Conservation (phyloP, 2,329 filamentous ascomycete genomes). For the Aspergillus clavatus region DNA sequence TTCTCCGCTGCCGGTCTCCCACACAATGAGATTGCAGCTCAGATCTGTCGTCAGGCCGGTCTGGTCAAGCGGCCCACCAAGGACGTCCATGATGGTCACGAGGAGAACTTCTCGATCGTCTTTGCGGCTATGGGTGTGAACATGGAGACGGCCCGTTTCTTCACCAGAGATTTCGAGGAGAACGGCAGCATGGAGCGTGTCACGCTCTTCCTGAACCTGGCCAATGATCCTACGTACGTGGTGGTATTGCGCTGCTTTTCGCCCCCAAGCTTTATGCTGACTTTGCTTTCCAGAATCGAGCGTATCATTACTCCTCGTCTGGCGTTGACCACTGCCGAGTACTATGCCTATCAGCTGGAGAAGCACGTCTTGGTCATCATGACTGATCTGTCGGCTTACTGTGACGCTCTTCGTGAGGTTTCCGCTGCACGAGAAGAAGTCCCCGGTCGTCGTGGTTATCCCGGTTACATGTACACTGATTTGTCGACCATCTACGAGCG, state of each 20-base stretch:
- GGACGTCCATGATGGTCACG: conserved; percentile 91
- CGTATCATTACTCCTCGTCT: conserved; percentile 99
- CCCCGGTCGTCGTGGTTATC: conserved; percentile 96
- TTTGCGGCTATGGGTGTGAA: conserved; percentile 99
- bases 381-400: conserved; percentile 96
- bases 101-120: conserved; percentile 99
- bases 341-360: conserved; percentile 99
- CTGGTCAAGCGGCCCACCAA: conserved; percentile 91
- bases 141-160: conserved; percentile 97
- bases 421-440: conserved; percentile 98
- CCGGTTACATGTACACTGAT: conserved; percentile 99
- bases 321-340: conserved; percentile 95
- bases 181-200: conserved; percentile 97
- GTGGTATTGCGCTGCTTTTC: neutral
- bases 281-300: conserved; percentile 65
- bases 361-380: conserved; percentile 99
- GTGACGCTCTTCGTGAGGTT: conserved; percentile 96
- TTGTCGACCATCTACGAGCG: conserved; percentile 99
- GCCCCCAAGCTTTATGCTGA: conserved; percentile 3
- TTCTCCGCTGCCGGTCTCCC: conserved; percentile 98
- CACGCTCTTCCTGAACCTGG: conserved; percentile 97
- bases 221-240: conserved; percentile 92
- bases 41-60: conserved; percentile 96
- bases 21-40: conserved; percentile 98
- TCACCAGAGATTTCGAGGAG: conserved; percentile 97